Base-by-base conservation (phyloP, 2,329 filamentous ascomycete species). In the Penicillium hesseltinei region DNA sequence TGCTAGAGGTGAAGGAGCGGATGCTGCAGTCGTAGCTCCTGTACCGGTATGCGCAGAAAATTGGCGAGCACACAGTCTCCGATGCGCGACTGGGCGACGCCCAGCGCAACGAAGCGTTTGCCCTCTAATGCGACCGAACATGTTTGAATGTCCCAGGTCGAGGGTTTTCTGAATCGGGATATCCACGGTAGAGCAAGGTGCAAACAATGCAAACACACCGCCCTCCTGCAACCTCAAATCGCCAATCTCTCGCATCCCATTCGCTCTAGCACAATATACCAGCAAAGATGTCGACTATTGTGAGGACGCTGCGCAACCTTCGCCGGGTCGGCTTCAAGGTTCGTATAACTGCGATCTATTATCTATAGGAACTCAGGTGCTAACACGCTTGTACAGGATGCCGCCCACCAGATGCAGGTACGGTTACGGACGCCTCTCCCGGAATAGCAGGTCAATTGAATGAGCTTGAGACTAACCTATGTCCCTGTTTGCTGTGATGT, bases 371-470 rank as follows among this genome's bases (percentile, higher is more conserved):
- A 33, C 19, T 25, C 15, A 31, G 35, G 54, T 62, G 62, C 73
- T 84, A 72, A 83, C 72, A 27, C 40, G 9, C 11, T 36, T 69
- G 62, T 69, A 68, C 72, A 96, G 92, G 89, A 96, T 77, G 94
- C 88, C 83, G 89, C 86, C 78, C 89, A 90, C 78, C 94, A 97
- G 82, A 84, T 97, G 84, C 87, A 93, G 95, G 90, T 80, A 89
- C 33, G 71, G 58, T 55, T 59, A 67, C 62, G 56, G 50, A 58
- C 43, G 53, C 27, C 5, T 56, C 49, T 56, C 53, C 47, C 47
- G 53, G 55, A 52, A 54, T 10, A 57, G 44, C 54, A 39, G 38
- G 25, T 33, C 38, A 51, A 54, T 51, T 51, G 42, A 35, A 58
- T 59, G 40, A 54, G 31, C 50, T 54, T 44, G 48, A 58, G 56